Evolutionary conservation across 1,139 yeast species (phyloP).

Genomic region (Saccharomyces hybrid): DNA sequence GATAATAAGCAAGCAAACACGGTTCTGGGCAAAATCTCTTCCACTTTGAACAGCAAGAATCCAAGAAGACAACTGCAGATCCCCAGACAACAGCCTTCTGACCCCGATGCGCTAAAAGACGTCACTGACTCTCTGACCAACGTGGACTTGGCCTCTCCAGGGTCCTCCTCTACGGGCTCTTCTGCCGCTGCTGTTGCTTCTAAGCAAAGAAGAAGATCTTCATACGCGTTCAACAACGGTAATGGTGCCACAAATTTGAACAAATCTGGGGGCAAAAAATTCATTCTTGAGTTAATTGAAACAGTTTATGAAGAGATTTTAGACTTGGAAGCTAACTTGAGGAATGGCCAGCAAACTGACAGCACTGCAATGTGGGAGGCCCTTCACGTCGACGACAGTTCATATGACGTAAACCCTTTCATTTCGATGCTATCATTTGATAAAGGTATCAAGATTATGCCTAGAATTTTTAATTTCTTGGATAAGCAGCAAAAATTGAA

Average conservation of each 20-base stretch:
- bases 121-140: conserved; percentile 90
- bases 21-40: conserved; percentile 81
- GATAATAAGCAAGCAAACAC: conserved; percentile 68
- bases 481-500: conserved; percentile 72
- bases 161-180: conserved; percentile 19
- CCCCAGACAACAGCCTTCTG: conserved; percentile 43
- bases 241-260: conserved; percentile 29
- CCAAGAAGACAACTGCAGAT: conserved; percentile 85
- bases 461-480: conserved; percentile 80
- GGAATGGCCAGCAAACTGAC: conserved; percentile 52
- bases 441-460: conserved; percentile 83
- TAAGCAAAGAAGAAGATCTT: conserved; percentile 31
- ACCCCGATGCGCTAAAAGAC: conserved; percentile 22
- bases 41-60: conserved; percentile 65
- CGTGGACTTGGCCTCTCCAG: conserved; percentile 12
- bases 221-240: conserved; percentile 30
- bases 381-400: conserved; percentile 54
- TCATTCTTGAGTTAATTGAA: conserved; percentile 49
- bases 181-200: conserved; percentile 27
- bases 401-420: conserved; percentile 65
- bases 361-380: conserved; percentile 68
- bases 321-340: conserved; percentile 74
- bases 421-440: conserved; percentile 77
- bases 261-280: conserved; percentile 36
- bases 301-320: conserved; percentile 70